Base-by-base conservation (phyloP, 306 rosid genomes). In the Mimosa bimucronata region DNA sequence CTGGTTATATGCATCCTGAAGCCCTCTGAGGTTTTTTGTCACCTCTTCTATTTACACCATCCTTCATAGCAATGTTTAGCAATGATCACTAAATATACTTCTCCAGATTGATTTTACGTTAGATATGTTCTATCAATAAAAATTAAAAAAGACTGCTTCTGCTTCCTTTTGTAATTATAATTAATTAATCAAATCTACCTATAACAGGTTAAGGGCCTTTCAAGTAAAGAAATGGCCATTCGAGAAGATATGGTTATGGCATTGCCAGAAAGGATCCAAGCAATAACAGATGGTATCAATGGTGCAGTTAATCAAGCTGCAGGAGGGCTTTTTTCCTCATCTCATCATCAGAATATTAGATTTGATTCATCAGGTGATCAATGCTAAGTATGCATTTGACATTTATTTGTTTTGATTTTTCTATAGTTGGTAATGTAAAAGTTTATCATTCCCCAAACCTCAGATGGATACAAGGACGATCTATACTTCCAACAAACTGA, bases 251-350 rank as follows among this genome's bases (percentile, higher is more conserved):
- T 93, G 46, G 93, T 90, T 81, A 55, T 83, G 79, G 87, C 77
- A 81, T 85, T 95, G 77, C 86, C 92, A 2, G 98, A 89, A 72
- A 93, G 94, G 88, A 95, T 95, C 74, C 85, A 89, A 83, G 92
- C 89, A 76, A 92, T 91, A 80, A 92, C 97, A 19, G 96, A 93
- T 84, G 97, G 98, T 40, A 71, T 83, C 60, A 37, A 86, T 12
- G 18, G 83, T 45, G 89, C 86, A 41, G 83, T 82, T 71, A 77
- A 61, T 73, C 86, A 84, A 77, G 57, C 86, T 41, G 92, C 26
- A 53, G 60, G 88, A 82, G 86, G 91, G 91, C 60, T 23, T 6
- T 58, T 87, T 65, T 53, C 88, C 26, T 8, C 91, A 10, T 81
- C 92, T 26, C 71, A 73, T 26, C 68, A 73, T 79, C 87, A 89